phyloP scores from a whole-genome alignment of 1,139 yeast species.

The Magnusiomyces sp. region DNA sequence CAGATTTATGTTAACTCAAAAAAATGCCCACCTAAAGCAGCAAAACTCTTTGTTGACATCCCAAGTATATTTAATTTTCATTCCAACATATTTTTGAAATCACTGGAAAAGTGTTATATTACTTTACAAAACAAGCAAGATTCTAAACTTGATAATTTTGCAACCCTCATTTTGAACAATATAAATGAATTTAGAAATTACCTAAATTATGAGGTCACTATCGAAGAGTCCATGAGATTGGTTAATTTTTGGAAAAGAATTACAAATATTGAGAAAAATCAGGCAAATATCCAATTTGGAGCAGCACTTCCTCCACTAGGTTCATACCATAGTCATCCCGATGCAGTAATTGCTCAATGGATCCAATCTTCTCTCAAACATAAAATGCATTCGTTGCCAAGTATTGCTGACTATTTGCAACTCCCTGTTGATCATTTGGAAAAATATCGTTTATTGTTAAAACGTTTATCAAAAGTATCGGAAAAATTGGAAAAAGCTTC shows the following conservation, averaged over 20 bases:
- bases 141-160: slow-evolving; percentile 14
- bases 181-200: slow-evolving; percentile 16
- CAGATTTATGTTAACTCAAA: slow-evolving; percentile 16
- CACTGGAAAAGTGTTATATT: slow-evolving; percentile 17
- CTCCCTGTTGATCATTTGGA: slow-evolving; percentile 17
- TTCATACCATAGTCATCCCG: slow-evolving; percentile 21
- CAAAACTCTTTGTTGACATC: slow-evolving; percentile 19
- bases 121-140: slow-evolving; percentile 8
- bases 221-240: slow-evolving; percentile 11
- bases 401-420: slow-evolving; percentile 20
- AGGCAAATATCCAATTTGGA: slow-evolving; percentile 12
- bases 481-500: slow-evolving; percentile 3
- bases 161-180: slow-evolving; percentile 12
- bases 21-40: slow-evolving; percentile 16
- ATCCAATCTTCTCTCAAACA: slow-evolving; percentile 14
- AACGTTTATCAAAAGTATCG: slow-evolving; percentile 4
- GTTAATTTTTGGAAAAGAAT: slow-evolving; percentile 14
- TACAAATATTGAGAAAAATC: slow-evolving; percentile 13
- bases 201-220: slow-evolving; percentile 15
- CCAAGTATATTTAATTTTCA: slow-evolving; percentile 23
- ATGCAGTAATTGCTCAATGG: slow-evolving; percentile 24
- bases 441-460: slow-evolving; percentile 6
- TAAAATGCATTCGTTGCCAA: slow-evolving; percentile 17
- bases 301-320: slow-evolving; percentile 15
- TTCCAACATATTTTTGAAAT: slow-evolving; percentile 16